Conservation (phyloP, 805 yeast species). For the Myxozyma neotropica region DNA sequence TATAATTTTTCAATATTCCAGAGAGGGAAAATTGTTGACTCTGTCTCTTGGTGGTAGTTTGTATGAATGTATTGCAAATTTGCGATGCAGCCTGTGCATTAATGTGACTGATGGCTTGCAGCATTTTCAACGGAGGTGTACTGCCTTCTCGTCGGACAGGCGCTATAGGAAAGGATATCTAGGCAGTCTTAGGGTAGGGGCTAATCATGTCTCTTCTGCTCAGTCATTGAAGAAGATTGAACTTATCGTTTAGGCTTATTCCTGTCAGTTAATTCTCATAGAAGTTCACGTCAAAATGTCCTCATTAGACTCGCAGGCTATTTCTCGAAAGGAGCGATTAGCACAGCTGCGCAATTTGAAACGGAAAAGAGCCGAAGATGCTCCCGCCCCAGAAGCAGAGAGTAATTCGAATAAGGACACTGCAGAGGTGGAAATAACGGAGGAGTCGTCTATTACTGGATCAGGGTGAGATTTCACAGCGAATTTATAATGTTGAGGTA, state of each 20-base stretch:
- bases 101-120: too few relatives aligned
- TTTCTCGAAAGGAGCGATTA: slow-evolving; percentile 40
- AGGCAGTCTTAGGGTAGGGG: not conserved
- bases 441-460: not conserved
- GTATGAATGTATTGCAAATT: too few relatives aligned
- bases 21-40: too few relatives aligned
- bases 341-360: slow-evolving; percentile 40
- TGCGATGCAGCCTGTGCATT: too few relatives aligned
- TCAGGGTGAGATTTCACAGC: not conserved
- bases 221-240: too few relatives aligned
- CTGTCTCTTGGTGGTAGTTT: too few relatives aligned
- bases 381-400: not conserved
- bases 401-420: not conserved
- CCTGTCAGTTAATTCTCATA: not conserved
- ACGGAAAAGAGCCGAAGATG: slow-evolving; percentile 32
- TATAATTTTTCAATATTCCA: too few relatives aligned
- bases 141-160: too few relatives aligned
- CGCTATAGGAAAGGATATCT: too few relatives aligned
- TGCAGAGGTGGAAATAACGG: slow-evolving; percentile 1
- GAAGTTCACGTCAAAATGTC: slow-evolving; percentile 13
- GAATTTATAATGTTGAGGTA: not conserved
- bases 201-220: too few relatives aligned
- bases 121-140: too few relatives aligned
- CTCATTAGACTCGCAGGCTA: slow-evolving; percentile 39
- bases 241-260: not conserved